Base-by-base conservation (phyloP, 257 asterid species). In the Agastache rugosa region DNA sequence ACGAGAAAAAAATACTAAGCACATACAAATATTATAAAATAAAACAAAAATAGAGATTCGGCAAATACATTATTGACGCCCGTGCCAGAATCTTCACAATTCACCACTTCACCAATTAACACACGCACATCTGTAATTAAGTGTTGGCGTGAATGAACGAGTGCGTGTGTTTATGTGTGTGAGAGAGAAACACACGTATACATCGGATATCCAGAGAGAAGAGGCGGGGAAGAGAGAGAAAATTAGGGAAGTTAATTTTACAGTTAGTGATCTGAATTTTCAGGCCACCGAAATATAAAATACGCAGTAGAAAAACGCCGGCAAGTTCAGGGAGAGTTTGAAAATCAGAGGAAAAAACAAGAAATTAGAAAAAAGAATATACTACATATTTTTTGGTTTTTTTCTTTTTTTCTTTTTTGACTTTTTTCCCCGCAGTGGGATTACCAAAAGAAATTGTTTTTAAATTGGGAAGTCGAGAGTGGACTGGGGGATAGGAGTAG, bases 61-160 rank as follows among this genome's bases (percentile, higher is more conserved):
- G 76, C 23, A 16, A 53, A 45, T 79, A 78, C 85, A 75, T 23
- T 78, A 41, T 64, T 17, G 67, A 34, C 44, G 81, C 65, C 60
- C 35, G 73, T 55, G 84, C 67, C 75, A 82, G 83, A 79, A 76
- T 79, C 87, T 83, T 66, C 80, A 63, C 20, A 83, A 79, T 83
- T 79, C 82, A 82, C 74, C 77, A 75, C 72, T 74, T 22, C 78
- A 75, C 60, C 83, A 72, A 75, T 75, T 56, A 78, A 75, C 74
- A 45, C 74, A 22, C 77, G 71, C 81, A 73, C 29, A 79, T 78
- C 80, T 37, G 69, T 47, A 72, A 83, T 63, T 76, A 60, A 79
- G 69, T 79, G 83, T 53, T 51, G 72, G 66, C 81, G 74, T 67
- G 75, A 79, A 72, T 58, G 77, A 75, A 79, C 73, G 61, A 78